phyloP scores from a whole-genome alignment of 2,329 filamentous ascomycete genomes.

The Bertia moriformis region DNA sequence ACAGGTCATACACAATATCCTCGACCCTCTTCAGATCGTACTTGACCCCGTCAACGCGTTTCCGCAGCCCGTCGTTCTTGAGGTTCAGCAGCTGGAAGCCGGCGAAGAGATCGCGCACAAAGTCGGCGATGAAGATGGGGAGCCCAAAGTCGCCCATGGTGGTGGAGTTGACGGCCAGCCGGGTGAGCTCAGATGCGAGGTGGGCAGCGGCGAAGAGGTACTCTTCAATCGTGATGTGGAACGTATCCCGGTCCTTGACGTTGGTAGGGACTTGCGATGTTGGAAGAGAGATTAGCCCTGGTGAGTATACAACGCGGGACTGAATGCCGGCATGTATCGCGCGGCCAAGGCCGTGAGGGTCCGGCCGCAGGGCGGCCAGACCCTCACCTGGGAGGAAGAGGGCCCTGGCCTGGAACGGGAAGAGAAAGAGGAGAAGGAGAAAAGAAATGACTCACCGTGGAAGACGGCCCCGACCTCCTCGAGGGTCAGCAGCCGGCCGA shows the following conservation, averaged over 20 bases:
- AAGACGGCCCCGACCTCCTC: conserved; percentile 74
- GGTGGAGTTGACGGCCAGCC: conserved; percentile 85
- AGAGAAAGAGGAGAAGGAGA: background rate
- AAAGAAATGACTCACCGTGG: conserved; percentile 36
- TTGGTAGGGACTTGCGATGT: conserved; percentile 63
- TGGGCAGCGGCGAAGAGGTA: conserved; percentile 80
- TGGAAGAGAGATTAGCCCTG: conserved; percentile 4
- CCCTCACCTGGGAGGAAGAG: conserved; percentile 4
- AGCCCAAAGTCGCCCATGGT: conserved; percentile 77
- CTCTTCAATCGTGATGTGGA: conserved; percentile 94
- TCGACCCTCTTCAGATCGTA: conserved; percentile 97
- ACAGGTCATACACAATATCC: conserved; percentile 93
- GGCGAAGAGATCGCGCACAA: conserved; percentile 88
- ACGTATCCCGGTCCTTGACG: conserved; percentile 73
- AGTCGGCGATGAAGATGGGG: conserved; percentile 75
- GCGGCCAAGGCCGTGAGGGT: background rate
- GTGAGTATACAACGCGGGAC: background rate
- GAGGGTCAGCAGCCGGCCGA: conserved; percentile 64
- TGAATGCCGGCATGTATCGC: conserved; percentile 2
- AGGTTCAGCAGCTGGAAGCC: conserved; percentile 95
- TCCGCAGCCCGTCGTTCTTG: conserved; percentile 84
- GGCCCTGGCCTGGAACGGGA: conserved; percentile 2
- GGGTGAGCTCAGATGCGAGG: conserved; percentile 77
- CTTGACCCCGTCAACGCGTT: conserved; percentile 84
- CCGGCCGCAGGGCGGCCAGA: background rate